Evolutionary conservation across 768 basidiomycete genomes (phyloP), one percentile per base, ranked within the genome.

Genomic region (Hericium coralloides): DNA sequence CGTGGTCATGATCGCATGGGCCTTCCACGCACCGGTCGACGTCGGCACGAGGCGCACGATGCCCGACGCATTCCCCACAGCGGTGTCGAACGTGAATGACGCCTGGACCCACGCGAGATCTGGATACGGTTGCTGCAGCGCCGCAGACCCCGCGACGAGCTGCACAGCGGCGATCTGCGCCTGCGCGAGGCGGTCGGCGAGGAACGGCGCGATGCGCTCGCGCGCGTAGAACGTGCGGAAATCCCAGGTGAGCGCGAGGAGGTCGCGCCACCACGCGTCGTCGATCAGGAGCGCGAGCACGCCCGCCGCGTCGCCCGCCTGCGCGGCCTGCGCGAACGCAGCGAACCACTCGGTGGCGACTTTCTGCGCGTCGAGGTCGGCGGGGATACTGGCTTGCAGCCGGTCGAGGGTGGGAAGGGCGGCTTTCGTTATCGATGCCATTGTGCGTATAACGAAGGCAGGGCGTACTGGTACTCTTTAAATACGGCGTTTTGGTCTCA

Each of bases 181-280:
- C 12, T 54, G 18, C 1, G 48, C n/a, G 5, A 85, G 71, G 37
- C 80, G 76, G 51, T 78, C 78, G 7, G 59, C n/a, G 41, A 83
- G 73, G 64, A 84, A 77, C 18, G 65, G 63, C 3, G 56, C 62
- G 38, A 85, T 77, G 7, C 67, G 65, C 1, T 62, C 18, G 43
- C 61, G 66, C 12, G 79, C 74, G 59, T 77, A 72, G 62, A 85
- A 79, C 8, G 82, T 80, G 39, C 82, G 78, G 50, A 84, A 77
- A 56, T 82, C 75, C 82, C 81, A 85, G 14, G 83, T 84, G 54
- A 85, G 72, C 0, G 79, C 74, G 20, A 83, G 74, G 53, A 78
- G 70, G 60, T 85, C 83, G 12, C 82, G 69, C 84, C 83, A 85
- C 56, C 77, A 78, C 5, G 72, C 72, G 48, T 69, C 65, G 6